Conservation (phyloP, 139 green algal species). For the Haematococcus lacustris region DNA sequence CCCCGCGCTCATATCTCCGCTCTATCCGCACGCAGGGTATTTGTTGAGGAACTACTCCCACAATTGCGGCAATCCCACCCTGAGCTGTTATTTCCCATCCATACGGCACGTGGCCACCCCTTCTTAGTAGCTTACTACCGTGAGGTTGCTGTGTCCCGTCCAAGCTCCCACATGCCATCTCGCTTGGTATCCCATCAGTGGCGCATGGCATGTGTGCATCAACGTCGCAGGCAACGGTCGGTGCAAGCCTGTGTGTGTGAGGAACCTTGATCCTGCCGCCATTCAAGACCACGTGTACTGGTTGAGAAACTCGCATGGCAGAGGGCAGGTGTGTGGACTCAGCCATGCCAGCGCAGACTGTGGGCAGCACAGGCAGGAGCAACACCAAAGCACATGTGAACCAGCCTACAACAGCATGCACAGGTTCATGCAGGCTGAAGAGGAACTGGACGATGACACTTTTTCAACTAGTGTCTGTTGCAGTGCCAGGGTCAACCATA, state of each 20-base stretch:
- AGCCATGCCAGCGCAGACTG: no score
- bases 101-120: not conserved
- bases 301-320: not conserved
- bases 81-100: not conserved
- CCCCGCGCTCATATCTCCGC: not conserved
- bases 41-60: not conserved
- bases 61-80: not conserved
- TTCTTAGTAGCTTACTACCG: not conserved
- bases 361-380: no score
- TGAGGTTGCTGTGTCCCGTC: not conserved
- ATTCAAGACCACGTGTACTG: not conserved
- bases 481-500: not conserved
- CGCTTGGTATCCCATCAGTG: not conserved
- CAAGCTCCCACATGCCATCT: not conserved
- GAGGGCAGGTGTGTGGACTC: not conserved
- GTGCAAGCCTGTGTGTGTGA: not conserved
- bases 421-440: not conserved
- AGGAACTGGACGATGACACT: not conserved
- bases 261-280: not conserved
- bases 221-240: constrained; percentile 1
- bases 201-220: not conserved
- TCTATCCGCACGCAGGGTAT: not conserved
- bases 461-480: not conserved
- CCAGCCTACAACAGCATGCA: not conserved
- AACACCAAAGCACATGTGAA: not conserved